Evolutionary conservation across 2,329 filamentous ascomycete genomes (phyloP).

Genomic region (Sordariomycetes sp.): DNA sequence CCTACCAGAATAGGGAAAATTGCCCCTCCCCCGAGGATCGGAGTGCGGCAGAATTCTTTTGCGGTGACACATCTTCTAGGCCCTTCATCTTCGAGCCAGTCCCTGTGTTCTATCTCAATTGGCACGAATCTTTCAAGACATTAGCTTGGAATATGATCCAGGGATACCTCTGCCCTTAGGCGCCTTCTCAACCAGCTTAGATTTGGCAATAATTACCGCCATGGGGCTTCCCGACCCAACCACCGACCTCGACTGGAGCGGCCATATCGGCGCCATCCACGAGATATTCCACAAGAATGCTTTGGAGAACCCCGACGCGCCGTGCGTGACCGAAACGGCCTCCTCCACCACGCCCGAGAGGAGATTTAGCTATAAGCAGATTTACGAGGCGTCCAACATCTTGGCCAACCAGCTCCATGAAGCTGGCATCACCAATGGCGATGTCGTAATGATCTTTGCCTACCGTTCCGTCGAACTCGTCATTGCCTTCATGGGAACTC

Average conservation of each 20-base stretch:
- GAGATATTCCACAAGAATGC: slow-evolving; percentile 62
- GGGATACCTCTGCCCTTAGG: too few relatives aligned
- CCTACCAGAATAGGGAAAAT: too few relatives aligned
- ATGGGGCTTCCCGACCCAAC: slow-evolving; percentile 52
- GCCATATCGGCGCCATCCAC: slow-evolving; percentile 58
- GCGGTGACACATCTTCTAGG: too few relatives aligned
- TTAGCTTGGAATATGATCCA: too few relatives aligned
- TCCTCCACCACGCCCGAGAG: slow-evolving; percentile 36
- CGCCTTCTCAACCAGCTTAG: too few relatives aligned
- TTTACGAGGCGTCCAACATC: slow-evolving; percentile 74
- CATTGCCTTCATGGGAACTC: slow-evolving; percentile 67
- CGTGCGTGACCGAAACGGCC: slow-evolving; percentile 39
- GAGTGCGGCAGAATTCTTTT: too few relatives aligned
- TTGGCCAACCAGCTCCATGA: slow-evolving; percentile 71
- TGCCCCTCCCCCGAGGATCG: too few relatives aligned
- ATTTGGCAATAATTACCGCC: not conserved
- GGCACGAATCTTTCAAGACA: too few relatives aligned
- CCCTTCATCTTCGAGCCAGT: too few relatives aligned
- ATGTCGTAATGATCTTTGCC: slow-evolving; percentile 90
- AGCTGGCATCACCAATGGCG: slow-evolving; percentile 64
- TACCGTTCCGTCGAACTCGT: slow-evolving; percentile 65
- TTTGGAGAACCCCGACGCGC: slow-evolving; percentile 51
- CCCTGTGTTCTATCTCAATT: too few relatives aligned
- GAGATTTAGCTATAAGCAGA: slow-evolving; percentile 75
- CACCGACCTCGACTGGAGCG: slow-evolving; percentile 56